A percentile compares a stretch with the other conserved stretches of the same genome.
Evolutionary conservation across 306 rosid genomes (phyloP).

Genomic region (Biancaea sappan): DNA sequence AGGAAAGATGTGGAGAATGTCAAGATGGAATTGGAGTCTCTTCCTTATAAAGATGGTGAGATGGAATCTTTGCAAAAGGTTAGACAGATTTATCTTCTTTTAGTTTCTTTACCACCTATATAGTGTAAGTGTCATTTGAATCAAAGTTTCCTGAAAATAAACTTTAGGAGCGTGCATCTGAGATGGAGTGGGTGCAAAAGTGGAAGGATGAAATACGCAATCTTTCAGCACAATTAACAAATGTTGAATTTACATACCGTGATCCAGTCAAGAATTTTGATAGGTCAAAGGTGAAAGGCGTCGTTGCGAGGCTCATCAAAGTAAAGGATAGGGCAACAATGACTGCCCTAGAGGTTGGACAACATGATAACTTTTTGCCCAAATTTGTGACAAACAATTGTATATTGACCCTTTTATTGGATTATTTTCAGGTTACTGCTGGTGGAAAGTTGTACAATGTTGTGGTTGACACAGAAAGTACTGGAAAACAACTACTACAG

Average conservation of each 20-base stretch:
- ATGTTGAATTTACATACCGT: constrained; percentile 71
- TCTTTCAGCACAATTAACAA: constrained; percentile 74
- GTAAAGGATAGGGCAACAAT: constrained; percentile 77
- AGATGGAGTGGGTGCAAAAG: constrained; percentile 74
- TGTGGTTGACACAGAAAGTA: constrained; percentile 87
- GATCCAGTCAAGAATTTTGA: constrained; percentile 88
- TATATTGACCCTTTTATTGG: constrained; percentile 28
- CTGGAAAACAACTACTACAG: constrained; percentile 88
- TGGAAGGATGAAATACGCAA: constrained; percentile 82
- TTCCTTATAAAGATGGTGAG: constrained; percentile 78
- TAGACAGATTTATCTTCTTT: constrained; percentile 31
- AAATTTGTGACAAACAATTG: constrained; percentile 18
- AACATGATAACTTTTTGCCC: constrained; percentile 6
- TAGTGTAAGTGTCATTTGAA: constrained; percentile 13
- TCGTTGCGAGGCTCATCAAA: constrained; percentile 89
- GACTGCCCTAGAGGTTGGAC: constrained; percentile 94
- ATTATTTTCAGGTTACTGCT: constrained; percentile 76
- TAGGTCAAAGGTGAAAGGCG: constrained; percentile 94
- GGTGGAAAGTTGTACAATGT: constrained; percentile 94
- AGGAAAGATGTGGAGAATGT: constrained; percentile 65
- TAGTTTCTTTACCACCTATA: constrained; percentile 31
- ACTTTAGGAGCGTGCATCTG: constrained; percentile 71
- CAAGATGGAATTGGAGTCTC: constrained; percentile 61
- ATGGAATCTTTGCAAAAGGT: constrained; percentile 92
- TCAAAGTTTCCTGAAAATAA: constrained; percentile 26